Evolutionary conservation across 306 rosid genomes (phyloP).

Genomic region (Prunus persica): Prunus_persica_NCBIv2 NC_034010.1:23750001-23750500

Average conservation of each 20-base stretch:
- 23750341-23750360: conserved; percentile 80
- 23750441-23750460: background rate
- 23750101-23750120: background rate
- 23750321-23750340: background rate
- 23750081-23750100: background rate
- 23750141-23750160: conserved; percentile 14
- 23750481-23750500: conserved; percentile 53
- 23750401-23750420: conserved; percentile 42
- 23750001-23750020: background rate
- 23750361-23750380: conserved; percentile 49
- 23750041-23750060: conserved; percentile 21
- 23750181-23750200: conserved; percentile 27
- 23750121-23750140: conserved; percentile 10
- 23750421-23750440: conserved; percentile 33
- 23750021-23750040: background rate
- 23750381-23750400: conserved; percentile 19
- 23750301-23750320: background rate
- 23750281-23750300: background rate
- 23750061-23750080: conserved; percentile 16
- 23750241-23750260: background rate
- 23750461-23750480: conserved; percentile 24
- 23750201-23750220: conserved; percentile 22
- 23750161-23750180: conserved; percentile 11
- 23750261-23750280: background rate
- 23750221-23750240: conserved; percentile 14